phyloP scores from a whole-genome alignment of 345 rosid genomes.

The Populus deltoides region DNA sequence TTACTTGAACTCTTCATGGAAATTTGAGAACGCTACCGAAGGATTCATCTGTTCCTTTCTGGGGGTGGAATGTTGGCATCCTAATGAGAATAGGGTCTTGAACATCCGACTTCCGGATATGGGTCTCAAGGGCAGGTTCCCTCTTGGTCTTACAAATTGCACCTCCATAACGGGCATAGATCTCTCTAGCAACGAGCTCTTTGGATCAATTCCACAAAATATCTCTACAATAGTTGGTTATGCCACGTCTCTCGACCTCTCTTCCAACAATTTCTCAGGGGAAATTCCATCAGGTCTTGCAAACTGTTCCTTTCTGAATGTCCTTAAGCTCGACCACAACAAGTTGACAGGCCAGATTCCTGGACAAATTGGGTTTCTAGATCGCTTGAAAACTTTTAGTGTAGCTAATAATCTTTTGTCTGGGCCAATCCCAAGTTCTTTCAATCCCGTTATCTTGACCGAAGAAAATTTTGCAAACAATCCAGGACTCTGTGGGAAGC shows the following conservation, averaged over 20 bases:
- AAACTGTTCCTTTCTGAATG: conserved; percentile 54
- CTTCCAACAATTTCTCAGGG: conserved; percentile 67
- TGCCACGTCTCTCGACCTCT: conserved; percentile 62
- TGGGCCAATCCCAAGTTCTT: conserved; percentile 51
- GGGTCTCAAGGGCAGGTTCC: conserved; percentile 72
- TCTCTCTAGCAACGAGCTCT: conserved; percentile 66
- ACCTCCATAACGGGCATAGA: conserved; percentile 59
- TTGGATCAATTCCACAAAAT: conserved; percentile 55
- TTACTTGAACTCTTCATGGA: conserved; percentile 52
- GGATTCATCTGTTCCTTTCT: conserved; percentile 71
- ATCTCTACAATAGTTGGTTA: conserved; percentile 11
- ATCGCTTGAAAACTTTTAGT: conserved; percentile 47
- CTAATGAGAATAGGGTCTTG: conserved; percentile 75
- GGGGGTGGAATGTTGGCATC: conserved; percentile 89
- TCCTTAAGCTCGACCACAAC: conserved; percentile 61
- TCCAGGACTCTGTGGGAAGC: conserved; percentile 57
- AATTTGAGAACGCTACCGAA: conserved; percentile 47
- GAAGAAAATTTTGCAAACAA: conserved; percentile 44
- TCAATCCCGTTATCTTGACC: neutral
- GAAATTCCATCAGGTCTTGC: conserved; percentile 42
- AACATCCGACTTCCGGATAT: conserved; percentile 57
- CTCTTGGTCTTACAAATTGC: conserved; percentile 46
- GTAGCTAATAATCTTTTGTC: conserved; percentile 59
- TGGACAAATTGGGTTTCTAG: conserved; percentile 36
- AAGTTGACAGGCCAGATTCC: conserved; percentile 69